These are phyloP conservation scores for Sporothrix pseudoabietina DNA, from an alignment of 2,329 filamentous ascomycete genomes.

Conservation along the genomic window DNA sequence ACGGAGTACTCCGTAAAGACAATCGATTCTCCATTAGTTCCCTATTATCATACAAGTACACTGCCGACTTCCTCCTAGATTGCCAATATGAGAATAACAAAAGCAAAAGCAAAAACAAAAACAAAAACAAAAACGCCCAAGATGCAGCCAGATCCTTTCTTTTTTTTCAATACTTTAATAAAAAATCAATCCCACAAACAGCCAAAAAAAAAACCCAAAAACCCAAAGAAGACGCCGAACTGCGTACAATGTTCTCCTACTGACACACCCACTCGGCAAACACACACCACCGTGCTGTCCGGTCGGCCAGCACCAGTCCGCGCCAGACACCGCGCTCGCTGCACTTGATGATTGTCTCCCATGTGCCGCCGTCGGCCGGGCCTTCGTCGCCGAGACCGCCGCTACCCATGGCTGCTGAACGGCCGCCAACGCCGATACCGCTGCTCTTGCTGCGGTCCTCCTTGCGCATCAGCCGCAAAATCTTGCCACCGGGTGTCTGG, in stretches of 20 bases:
- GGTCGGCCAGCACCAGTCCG: constrained; percentile 78
- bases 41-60: constrained; percentile 10
- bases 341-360: constrained; percentile 92
- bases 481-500: constrained; percentile 92
- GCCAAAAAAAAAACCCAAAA: background rate
- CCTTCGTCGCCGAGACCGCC: constrained; percentile 53
- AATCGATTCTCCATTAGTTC: background rate
- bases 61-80: background rate
- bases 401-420: constrained; percentile 37
- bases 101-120: background rate
- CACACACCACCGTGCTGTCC: constrained; percentile 86
- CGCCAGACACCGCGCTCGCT: constrained; percentile 80
- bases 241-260: constrained; percentile 12
- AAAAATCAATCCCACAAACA: background rate
- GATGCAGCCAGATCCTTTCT: constrained; percentile 22
- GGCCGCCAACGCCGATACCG: constrained; percentile 49
- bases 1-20: background rate
- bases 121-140: constrained; percentile 23
- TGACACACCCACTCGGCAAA: constrained; percentile 81
- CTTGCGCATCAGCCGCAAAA: constrained; percentile 82
- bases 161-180: background rate
- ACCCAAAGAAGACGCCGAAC: background rate
- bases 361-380: constrained; percentile 69
- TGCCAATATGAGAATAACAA: background rate
- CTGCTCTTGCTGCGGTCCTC: constrained; percentile 61